phyloP scores from a whole-genome alignment of 2,329 filamentous ascomycete genomes.

The Alternaria sp. region DNA sequence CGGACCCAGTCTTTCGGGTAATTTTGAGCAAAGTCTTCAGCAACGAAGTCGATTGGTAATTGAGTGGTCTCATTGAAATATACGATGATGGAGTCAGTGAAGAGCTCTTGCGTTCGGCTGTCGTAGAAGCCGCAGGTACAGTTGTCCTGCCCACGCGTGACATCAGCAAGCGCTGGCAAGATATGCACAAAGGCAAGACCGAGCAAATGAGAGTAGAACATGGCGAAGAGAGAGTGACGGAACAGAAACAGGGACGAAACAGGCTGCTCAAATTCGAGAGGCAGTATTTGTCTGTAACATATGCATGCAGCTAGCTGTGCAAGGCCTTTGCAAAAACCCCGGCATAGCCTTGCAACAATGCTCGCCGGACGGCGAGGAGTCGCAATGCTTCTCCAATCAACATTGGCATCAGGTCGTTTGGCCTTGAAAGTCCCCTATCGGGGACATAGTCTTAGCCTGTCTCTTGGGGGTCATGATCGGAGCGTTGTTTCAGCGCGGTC shows the following conservation, averaged over 20 bases:
- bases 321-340: constrained; percentile 9
- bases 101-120: constrained; percentile 48
- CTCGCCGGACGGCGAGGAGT: constrained; percentile 21
- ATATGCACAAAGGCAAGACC: constrained; percentile 27
- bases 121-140: constrained; percentile 61
- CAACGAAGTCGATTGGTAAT: constrained; percentile 50
- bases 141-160: constrained; percentile 32
- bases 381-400: constrained; percentile 4
- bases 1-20: constrained; percentile 57
- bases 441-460: constrained; percentile 7
- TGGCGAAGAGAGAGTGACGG: constrained; percentile 25
- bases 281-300: constrained; percentile 14
- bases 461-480: constrained; percentile 20
- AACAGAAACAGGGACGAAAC: constrained; percentile 13
- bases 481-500: constrained; percentile 14
- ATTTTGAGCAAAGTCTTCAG: constrained; percentile 54
- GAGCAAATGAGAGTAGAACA: constrained; percentile 22
- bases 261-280: constrained; percentile 10
- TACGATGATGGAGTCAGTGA: constrained; percentile 59
- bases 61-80: constrained; percentile 61
- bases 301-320: constrained; percentile 9
- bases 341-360: constrained; percentile 9
- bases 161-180: constrained; percentile 29
- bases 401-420: constrained; percentile 5
- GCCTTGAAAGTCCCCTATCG: constrained; percentile 18